These are phyloP conservation scores for Volvox reticuliferus DNA, from an alignment of 139 green algal genomes.

Conservation along the genomic window DNA sequence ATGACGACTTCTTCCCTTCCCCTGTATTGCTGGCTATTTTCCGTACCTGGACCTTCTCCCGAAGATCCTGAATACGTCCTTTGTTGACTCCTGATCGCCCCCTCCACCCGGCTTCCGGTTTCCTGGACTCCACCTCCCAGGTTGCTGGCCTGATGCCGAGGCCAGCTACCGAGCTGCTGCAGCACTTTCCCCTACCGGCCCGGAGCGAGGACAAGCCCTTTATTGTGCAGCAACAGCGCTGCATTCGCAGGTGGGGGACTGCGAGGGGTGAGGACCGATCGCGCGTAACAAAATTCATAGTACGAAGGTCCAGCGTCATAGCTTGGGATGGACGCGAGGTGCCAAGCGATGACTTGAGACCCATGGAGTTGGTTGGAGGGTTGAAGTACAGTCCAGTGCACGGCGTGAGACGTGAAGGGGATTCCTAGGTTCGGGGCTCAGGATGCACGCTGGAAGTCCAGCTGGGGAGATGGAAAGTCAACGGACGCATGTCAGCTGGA, in stretches of 20 bases:
- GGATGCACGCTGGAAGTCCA: no score
- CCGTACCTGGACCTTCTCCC: no score
- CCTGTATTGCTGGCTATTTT: no score
- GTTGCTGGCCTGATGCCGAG: slow-evolving; percentile 52
- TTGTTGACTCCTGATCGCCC: not conserved
- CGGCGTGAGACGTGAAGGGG: not conserved
- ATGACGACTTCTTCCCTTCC: no score
- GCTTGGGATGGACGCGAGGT: not conserved
- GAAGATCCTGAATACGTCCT: not conserved
- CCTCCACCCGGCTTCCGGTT: no score
- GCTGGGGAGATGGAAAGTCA: no score
- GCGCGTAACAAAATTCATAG: no score
- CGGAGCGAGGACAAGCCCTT: slow-evolving; percentile 61
- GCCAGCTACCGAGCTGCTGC: slow-evolving; percentile 41
- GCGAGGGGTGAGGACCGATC: not conserved
- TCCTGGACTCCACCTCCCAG: not conserved
- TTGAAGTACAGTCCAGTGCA: not conserved
- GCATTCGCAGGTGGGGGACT: slow-evolving; percentile 53
- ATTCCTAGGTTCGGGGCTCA: not conserved
- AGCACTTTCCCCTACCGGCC: not conserved
- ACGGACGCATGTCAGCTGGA: no score
- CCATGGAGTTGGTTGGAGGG: not conserved
- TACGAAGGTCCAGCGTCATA: no score
- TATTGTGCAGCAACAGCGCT: slow-evolving; percentile 66
- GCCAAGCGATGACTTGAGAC: not conserved